Base-by-base conservation (phyloP, 805 yeast genomes). In the Candida andamanensis region DNA sequence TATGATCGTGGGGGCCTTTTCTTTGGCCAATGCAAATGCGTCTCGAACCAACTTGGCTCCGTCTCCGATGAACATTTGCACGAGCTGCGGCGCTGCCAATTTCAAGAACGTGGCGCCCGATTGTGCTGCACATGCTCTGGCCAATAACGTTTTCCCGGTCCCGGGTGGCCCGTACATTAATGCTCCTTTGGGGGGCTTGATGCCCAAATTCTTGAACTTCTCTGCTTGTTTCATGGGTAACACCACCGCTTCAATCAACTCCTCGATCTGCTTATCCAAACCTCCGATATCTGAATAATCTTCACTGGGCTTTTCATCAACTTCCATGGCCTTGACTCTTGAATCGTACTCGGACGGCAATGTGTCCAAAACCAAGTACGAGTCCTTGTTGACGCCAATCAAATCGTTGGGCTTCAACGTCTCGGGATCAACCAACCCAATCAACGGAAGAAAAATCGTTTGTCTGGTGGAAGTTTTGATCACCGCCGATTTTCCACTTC, bases 261-360 rank as follows among this genome's bases (percentile, higher is more conserved):
- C 99, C 64, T 92, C 97, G 48, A 92, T 92, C 60, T 92, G 99
- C 63, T 92, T 92, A 60, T 90, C 97, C 48, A 92, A 71, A 8
- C 99, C 99, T 54, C 99, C 99, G 47, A 92, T 94, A 57, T 92
- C 98, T 1, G 94, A 80, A 54, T 92, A 92, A 8, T 95, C 86
- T 58, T 92, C 98, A 2, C 95, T 83, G 38, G 99, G 99, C 55
- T 90, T 89, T 63, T 92, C 98, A 56, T 92, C 99, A 31, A 92
- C 98, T 60, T 92, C 98, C 99, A 92, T 85, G 9, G 97, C 97
- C 64, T 92, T 92, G 32, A 92, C 99, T 49, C 98, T 76, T 34
- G 95, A 83, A 59, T 92, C 99, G 55, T 92, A 92, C 61, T 92
- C 98, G 2, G 96, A 87, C 8, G 98, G 98, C 44, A 92, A 69